Evolutionary conservation across 345 rosid species (phyloP), one percentile per base, ranked within the genome.

Genomic region (Linum tenue): DNA sequence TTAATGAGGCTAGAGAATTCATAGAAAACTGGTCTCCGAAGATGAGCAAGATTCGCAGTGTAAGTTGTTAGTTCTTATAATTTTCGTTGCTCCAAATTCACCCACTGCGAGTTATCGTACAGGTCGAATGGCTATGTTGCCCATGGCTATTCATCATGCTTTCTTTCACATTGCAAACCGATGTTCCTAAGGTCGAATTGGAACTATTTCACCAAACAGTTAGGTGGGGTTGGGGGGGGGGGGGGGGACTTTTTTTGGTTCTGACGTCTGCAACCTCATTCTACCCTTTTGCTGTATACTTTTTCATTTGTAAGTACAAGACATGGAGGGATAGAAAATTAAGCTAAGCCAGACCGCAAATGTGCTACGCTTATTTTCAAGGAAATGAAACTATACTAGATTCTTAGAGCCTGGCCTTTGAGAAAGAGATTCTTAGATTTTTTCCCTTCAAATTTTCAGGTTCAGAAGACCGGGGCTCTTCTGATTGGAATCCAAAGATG

Each of bases 1-100:
- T 90, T 72, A 87, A 92, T 66, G 86, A 80, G 78, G 91, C 89
- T 56, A 78, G 85, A 37, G 98, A 87, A 72, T 81, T 86, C 62
- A 64, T 87, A 79, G 98, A 92, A 77, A 86, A 73, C 50, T 86
- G 96, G 89, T 82, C 83, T 60, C 83, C 80, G 3, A 82, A 78
- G 74, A 75, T 77, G 84, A 90, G 98, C 90, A 88, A 87, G 78
- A 77, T 90, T 60, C 82, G 73, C 73, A 67, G 86, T 70, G 98
- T 92, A 76, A 81, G 89, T 78, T 60, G 42, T 62, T 43, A 36
- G 64, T 53, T 31, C 35, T 37, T 16, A 6, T 10, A 48, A 48
- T 22, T 22, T 22, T 22, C 31, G 31, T 22, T 22, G 31, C 31
- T 22, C 31, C 31, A 22, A 22, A 22, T 22, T 22, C 31, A 22